Evolutionary conservation across 2,329 filamentous ascomycete genomes (phyloP).

Genomic region (Geosmithia morbida): DNA sequence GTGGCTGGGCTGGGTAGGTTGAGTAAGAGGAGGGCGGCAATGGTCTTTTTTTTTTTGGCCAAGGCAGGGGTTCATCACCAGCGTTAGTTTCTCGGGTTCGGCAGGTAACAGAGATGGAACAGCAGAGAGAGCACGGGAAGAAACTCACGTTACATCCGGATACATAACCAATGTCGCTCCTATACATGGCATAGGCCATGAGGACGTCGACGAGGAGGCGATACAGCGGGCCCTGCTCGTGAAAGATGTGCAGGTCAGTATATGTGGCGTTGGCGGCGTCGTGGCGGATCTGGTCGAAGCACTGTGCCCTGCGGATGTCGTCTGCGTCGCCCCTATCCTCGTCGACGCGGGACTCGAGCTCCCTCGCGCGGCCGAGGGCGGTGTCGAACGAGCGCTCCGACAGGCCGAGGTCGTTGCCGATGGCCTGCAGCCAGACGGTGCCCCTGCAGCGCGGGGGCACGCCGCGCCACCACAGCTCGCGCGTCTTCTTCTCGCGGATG

Average conservation of each 20-base stretch:
- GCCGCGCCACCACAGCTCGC: constrained; percentile 74
- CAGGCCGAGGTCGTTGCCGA: constrained; percentile 60
- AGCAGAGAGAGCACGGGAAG: not conserved
- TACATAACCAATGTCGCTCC: constrained; percentile 67
- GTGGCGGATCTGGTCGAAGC: constrained; percentile 48
- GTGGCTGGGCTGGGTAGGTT: constrained; percentile 50
- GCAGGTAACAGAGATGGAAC: not conserved
- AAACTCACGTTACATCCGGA: constrained; percentile 56
- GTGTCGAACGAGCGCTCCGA: constrained; percentile 54
- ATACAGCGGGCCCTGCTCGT: constrained; percentile 50
- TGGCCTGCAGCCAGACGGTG: constrained; percentile 53
- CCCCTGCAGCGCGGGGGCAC: constrained; percentile 58
- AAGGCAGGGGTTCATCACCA: too few species aligned
- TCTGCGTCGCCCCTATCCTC: constrained; percentile 35
- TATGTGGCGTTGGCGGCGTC: constrained; percentile 54
- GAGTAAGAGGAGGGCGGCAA: constrained; percentile 59
- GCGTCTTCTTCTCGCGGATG: constrained; percentile 52
- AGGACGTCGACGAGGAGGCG: constrained; percentile 56
- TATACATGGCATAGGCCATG: constrained; percentile 68
- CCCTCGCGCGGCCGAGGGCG: constrained; percentile 52
- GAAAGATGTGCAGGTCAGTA: constrained; percentile 60
- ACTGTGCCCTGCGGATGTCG: constrained; percentile 39
- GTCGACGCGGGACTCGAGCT: constrained; percentile 42
- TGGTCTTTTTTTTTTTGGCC: constrained; percentile 35
- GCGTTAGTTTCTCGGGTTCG: not conserved